Conservation (phyloP, 2,329 filamentous ascomycete species). For the Diaporthe caulivora region DNA sequence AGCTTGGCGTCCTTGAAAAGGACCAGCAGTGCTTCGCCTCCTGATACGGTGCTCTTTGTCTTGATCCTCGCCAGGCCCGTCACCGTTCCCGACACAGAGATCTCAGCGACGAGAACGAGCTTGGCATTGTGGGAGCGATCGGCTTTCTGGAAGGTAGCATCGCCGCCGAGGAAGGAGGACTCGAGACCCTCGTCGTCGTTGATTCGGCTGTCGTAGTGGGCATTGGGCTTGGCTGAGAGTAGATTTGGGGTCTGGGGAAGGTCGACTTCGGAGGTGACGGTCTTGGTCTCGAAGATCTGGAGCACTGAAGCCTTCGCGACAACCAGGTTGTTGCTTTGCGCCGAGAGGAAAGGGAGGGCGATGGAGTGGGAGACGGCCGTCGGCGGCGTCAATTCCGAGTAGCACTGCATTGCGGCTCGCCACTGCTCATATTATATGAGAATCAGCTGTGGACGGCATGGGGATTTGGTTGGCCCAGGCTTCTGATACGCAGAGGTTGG, state of each 20-base stretch:
- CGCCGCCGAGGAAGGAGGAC: constrained; percentile 74
- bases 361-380: constrained; percentile 94
- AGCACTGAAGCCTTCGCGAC: constrained; percentile 93
- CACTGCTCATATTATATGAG: constrained; percentile 44
- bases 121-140: constrained; percentile 78
- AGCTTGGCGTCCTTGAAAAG: constrained; percentile 93
- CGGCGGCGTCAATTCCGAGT: constrained; percentile 93
- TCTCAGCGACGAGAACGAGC: constrained; percentile 87
- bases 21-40: constrained; percentile 85
- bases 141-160: constrained; percentile 71
- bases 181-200: constrained; percentile 75
- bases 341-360: constrained; percentile 80
- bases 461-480: neutral
- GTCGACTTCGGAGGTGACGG: constrained; percentile 74
- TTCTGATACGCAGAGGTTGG: constrained; percentile 19
- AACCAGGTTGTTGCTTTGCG: constrained; percentile 84
- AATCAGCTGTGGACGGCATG: constrained; percentile 24
- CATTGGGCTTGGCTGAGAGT: constrained; percentile 56
- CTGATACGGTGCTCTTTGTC: constrained; percentile 77
- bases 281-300: constrained; percentile 86
- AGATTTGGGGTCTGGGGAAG: constrained; percentile 53
- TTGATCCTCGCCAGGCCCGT: constrained; percentile 86
- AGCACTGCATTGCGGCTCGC: constrained; percentile 84
- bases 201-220: constrained; percentile 64
- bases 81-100: constrained; percentile 84